These are phyloP conservation scores for Alternaria alternata DNA, from an alignment of 2,329 filamentous ascomycete species.

Conservation along the genomic window DNA sequence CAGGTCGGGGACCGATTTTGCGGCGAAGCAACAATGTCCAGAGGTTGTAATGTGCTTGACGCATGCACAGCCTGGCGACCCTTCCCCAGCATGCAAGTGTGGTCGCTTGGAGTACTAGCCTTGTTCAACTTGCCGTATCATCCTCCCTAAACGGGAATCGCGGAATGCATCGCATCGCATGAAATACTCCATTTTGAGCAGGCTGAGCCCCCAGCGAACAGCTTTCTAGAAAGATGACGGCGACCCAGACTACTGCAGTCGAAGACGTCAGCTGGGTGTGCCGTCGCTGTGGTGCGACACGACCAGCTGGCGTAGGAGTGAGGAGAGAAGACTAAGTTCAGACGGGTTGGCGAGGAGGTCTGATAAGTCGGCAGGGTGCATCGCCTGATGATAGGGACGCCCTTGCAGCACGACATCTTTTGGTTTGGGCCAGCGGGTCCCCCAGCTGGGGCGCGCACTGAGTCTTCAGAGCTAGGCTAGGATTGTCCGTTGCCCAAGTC, in stretches of 20 bases:
- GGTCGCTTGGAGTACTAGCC: slow-evolving; percentile 9
- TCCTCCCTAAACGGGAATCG: slow-evolving; percentile 13
- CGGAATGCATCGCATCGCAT: slow-evolving; percentile 48
- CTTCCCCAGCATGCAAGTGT: slow-evolving; percentile 13
- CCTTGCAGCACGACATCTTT: slow-evolving; percentile 16
- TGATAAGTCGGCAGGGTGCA: slow-evolving; percentile 5
- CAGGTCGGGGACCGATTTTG: slow-evolving; percentile 28
- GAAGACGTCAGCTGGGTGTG: slow-evolving; percentile 31
- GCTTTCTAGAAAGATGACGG: slow-evolving; percentile 44
- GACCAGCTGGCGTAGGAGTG: slow-evolving; percentile 1
- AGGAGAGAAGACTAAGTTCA: slow-evolving; percentile 1
- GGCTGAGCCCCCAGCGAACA: slow-evolving; percentile 31
- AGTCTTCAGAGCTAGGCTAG: slow-evolving; percentile 19
- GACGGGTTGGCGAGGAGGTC: background rate
- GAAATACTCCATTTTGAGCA: slow-evolving; percentile 17
- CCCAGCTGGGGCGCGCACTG: slow-evolving; percentile 5
- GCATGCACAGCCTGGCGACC: slow-evolving; percentile 32
- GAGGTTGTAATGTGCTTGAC: slow-evolving; percentile 14
- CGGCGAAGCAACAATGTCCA: slow-evolving; percentile 25
- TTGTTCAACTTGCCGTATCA: slow-evolving; percentile 11
- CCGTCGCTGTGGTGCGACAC: slow-evolving; percentile 37
- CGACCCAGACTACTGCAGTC: slow-evolving; percentile 34
- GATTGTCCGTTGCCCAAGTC: slow-evolving; percentile 33
- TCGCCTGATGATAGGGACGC: slow-evolving; percentile 7
- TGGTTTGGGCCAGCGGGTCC: slow-evolving; percentile 11